Evolutionary conservation across 73 alveolate species (phyloP).

Genomic region (Paramecium primaurelia): DNA sequence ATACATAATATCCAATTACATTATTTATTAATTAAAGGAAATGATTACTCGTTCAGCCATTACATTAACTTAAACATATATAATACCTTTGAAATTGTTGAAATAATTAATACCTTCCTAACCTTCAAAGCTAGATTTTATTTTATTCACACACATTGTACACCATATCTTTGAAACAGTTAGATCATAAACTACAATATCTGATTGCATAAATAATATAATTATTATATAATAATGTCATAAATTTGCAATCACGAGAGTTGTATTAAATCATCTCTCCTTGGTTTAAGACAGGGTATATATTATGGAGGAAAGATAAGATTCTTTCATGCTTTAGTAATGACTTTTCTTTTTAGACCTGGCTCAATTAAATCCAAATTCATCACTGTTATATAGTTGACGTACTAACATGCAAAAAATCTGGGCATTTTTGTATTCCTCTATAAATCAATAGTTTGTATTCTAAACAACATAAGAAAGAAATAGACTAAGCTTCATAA

Average conservation of each 20-base stretch:
- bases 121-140: slow-evolving; percentile 39
- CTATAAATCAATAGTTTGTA: slow-evolving; percentile 69
- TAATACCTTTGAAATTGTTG: neutral
- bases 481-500: slow-evolving; percentile 58
- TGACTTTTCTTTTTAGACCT: slow-evolving; percentile 75
- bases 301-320: slow-evolving; percentile 84
- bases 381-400: slow-evolving; percentile 59
- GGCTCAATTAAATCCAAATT: slow-evolving; percentile 67
- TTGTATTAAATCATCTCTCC: slow-evolving; percentile 68
- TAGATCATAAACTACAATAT: slow-evolving; percentile 36
- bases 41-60: slow-evolving; percentile 41
- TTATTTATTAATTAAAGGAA: neutral
- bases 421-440: slow-evolving; percentile 72
- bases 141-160: slow-evolving; percentile 34
- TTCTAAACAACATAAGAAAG: slow-evolving; percentile 58
- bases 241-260: slow-evolving; percentile 39
- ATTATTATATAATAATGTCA: neutral
- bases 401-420: slow-evolving; percentile 77
- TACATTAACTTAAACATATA: neutral
- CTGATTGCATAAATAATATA: neutral
- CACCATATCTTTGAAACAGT: slow-evolving; percentile 45
- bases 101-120: neutral
- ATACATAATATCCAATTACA: neutral
- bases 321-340: slow-evolving; percentile 83
- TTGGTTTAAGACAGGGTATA: slow-evolving; percentile 79